Evolutionary conservation across 2,329 filamentous ascomycete genomes (phyloP).

Genomic region (Dothiorella sarmentorum): DNA sequence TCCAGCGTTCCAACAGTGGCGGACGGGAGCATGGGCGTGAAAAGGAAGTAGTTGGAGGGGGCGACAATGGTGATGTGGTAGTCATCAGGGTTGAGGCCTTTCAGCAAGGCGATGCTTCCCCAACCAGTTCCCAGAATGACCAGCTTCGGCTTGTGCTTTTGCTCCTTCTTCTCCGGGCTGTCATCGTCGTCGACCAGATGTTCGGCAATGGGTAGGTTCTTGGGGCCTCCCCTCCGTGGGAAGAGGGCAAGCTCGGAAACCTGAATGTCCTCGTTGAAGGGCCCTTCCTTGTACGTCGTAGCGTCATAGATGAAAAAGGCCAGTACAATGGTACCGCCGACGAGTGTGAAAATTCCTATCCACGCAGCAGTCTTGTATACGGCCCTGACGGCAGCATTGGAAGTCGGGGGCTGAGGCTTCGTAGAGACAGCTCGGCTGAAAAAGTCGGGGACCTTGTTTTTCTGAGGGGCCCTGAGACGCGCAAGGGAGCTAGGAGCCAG

Average conservation of each 20-base stretch:
- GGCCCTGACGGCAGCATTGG: slow-evolving; percentile 47
- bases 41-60: slow-evolving; percentile 93
- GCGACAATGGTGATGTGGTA: slow-evolving; percentile 96
- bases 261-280: slow-evolving; percentile 66
- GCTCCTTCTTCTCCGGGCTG: slow-evolving; percentile 61
- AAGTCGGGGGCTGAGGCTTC: slow-evolving; percentile 30
- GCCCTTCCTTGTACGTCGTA: slow-evolving; percentile 76
- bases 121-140: slow-evolving; percentile 93
- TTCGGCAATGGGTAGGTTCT: slow-evolving; percentile 90
- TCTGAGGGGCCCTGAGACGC: background rate
- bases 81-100: slow-evolving; percentile 82
- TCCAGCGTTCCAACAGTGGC: slow-evolving; percentile 95
- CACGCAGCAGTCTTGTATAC: slow-evolving; percentile 67
- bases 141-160: slow-evolving; percentile 85
- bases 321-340: slow-evolving; percentile 66
- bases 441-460: slow-evolving; percentile 1
- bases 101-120: slow-evolving; percentile 89
- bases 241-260: slow-evolving; percentile 82
- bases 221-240: slow-evolving; percentile 80
- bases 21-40: slow-evolving; percentile 96
- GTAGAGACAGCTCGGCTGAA: slow-evolving; percentile 28
- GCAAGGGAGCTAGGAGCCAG: background rate
- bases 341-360: slow-evolving; percentile 70
- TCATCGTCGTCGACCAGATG: slow-evolving; percentile 88
- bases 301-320: slow-evolving; percentile 94